Conservation (phyloP, 2,329 filamentous ascomycete genomes). For the Trichoderma asperellum region DNA sequence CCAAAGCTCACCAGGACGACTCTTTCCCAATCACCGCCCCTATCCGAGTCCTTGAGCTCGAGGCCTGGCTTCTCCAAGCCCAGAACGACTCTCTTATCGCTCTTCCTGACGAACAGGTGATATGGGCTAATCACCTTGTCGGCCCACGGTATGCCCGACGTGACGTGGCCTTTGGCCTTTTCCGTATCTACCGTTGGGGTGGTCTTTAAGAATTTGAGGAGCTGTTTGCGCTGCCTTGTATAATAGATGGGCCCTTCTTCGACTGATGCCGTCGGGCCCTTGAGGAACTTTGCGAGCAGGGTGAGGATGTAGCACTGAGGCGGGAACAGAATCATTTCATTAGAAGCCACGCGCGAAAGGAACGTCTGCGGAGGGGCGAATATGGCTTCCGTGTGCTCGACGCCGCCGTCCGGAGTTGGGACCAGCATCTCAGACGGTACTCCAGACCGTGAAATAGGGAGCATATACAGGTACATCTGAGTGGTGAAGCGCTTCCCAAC, state of each 20-base stretch:
- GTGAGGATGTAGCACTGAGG: slow-evolving; percentile 80
- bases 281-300: slow-evolving; percentile 59
- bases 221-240: slow-evolving; percentile 53
- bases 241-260: slow-evolving; percentile 43
- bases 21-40: slow-evolving; percentile 61
- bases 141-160: slow-evolving; percentile 56
- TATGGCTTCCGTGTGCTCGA: slow-evolving; percentile 71
- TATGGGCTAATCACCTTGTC: slow-evolving; percentile 66
- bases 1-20: slow-evolving; percentile 61
- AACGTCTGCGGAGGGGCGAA: slow-evolving; percentile 75
- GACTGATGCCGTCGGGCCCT: slow-evolving; percentile 38
- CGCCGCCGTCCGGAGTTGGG: slow-evolving; percentile 71
- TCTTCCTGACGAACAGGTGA: slow-evolving; percentile 49
- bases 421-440: slow-evolving; percentile 57
- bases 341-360: slow-evolving; percentile 64
- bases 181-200: slow-evolving; percentile 49
- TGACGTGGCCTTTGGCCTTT: slow-evolving; percentile 46
- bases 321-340: slow-evolving; percentile 82
- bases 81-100: slow-evolving; percentile 55
- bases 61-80: slow-evolving; percentile 61
- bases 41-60: slow-evolving; percentile 53
- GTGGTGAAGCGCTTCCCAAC: slow-evolving; percentile 82
- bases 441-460: slow-evolving; percentile 60
- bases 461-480: slow-evolving; percentile 94
- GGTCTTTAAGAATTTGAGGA: slow-evolving; percentile 58